Percentiles rank a stretch among this genome's conserved stretches.
Evolutionary conservation across 164 flowering plant genomes (phyloP).

Genomic region (Stephania yunnanensis): DNA sequence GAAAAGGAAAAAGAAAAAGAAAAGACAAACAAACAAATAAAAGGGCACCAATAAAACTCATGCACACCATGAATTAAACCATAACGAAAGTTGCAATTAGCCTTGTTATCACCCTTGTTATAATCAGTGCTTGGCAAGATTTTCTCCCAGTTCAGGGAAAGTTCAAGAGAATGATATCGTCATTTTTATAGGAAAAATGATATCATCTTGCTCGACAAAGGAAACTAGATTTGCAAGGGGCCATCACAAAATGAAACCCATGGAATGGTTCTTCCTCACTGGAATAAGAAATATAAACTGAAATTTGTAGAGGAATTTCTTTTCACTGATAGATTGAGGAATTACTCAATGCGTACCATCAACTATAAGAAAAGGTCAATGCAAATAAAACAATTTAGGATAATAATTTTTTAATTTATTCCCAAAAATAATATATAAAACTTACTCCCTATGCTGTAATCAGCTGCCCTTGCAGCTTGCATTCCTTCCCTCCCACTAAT

Average conservation of each 20-base stretch:
- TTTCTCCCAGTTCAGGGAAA: neutral
- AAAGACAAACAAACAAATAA: no score
- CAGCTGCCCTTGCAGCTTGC: conserved; percentile 99
- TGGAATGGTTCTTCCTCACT: neutral
- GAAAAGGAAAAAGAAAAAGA: no score
- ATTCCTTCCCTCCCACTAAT: conserved; percentile 98
- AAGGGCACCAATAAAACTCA: no score
- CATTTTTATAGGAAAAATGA: neutral
- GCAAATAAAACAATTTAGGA: neutral
- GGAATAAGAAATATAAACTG: no score
- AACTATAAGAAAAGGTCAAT: neutral
- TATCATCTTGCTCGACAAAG: neutral
- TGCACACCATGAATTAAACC: no score
- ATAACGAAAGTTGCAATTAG: no score
- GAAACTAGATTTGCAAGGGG: neutral
- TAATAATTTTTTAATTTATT: neutral
- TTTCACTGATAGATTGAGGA: neutral
- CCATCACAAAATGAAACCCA: neutral
- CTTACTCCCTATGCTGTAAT: conserved; percentile 99
- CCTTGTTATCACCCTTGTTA: no score
- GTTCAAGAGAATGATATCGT: neutral
- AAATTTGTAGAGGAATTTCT: no score
- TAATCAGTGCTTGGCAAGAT: neutral
- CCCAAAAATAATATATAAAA: conserved; percentile 4
- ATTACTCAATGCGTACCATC: neutral